Evolutionary conservation across 2,329 filamentous ascomycete species (phyloP), one percentile per base, ranked within the genome.

Genomic region (Periconia sp.): DNA sequence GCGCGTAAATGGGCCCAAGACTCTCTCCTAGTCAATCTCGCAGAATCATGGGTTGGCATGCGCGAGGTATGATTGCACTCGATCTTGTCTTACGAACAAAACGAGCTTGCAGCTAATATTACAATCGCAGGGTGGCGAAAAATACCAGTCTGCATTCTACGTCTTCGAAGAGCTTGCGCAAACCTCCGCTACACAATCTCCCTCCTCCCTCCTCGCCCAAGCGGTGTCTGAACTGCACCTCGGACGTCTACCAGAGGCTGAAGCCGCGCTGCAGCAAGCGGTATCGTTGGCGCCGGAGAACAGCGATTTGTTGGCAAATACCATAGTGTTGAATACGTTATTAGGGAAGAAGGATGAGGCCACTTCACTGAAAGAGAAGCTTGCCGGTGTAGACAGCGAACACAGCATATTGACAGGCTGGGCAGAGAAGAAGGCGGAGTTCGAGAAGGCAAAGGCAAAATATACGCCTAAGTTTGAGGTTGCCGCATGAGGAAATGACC

Each of bases 101-200:
- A 40, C n/a, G n/a, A n/a, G n/a, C n/a, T 33, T 15, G 16, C 28
- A 32, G 72, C 53, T 75, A 46, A 48, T 32, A 36, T 9, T 4
- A n/a, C 24, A 5, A 13, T 40, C 26, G 18, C 48, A 95, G 87
- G 92, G 92, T 64, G 92, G 92, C 56, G 91, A 96, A 59, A 94
- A 90, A 70, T 97, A 97, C 73, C 94, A 97, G 66, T 89, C 94
- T 65, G 87, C 92, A 13, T 97, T 95, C 73, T 97, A 99, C 78
- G 92, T 97, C 48, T 97, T 90, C 64, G 92, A 97, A 73, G 94
- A 99, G 72, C 83, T 97, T 35, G 92, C 94, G 4, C 89, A 95
- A 66, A 86, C 89, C 19, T 87, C 91, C 2, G 85, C 88, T 22
- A 91, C 89, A 13, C 85, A 89, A 35, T 89, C 89, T 12, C 79